Evolutionary conservation across 768 basidiomycete species (phyloP), one percentile per base, ranked within the genome.

Genomic region (Tubosaeta sp.): DNA sequence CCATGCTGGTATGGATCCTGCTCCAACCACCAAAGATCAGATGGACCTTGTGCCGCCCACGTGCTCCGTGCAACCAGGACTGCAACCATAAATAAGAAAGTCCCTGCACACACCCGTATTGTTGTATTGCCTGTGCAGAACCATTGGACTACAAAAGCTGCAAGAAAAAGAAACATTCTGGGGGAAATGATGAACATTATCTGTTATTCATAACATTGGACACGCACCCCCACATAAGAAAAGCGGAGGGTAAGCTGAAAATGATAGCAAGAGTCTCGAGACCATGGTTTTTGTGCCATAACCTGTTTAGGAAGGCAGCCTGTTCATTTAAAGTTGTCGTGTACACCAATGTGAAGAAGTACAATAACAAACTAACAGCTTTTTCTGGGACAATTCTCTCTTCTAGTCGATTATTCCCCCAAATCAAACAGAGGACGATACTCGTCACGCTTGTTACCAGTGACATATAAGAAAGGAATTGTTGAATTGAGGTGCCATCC

Each of bases 171-270:
- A 13, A 63, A 10, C 59, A 69, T 67, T 14, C 68, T 71, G 22
- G 12, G 13, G 27, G 22, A 14, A 2, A 11, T 14, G 22, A 7
- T 59, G 12, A 60, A 32, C 10, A 10, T 16, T 43, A 46, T 8
- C n/a, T 41, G 16, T 5, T 17, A 6, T 17, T 5, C 12, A 31
- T 7, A 14, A 33, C 2, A 37, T n/a, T 29, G 26, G 22, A 26
- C 13, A 74, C 81, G 66, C 58, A 82, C 82, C 74, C 76, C 81
- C 81, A 84, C 71, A 84, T 75, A 38, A 84, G 68, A 19, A 83
- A 65, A 1, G 79, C 77, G 50, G 80, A 78, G 0, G 82, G 82
- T 9, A 84, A 57, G 52, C 78, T 77, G 52, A 80, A 81, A 49
- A 81, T 57, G 16, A 83, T 68, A 16, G 80, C 78, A 5, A 83